These are phyloP conservation scores for Coemansia sp. DNA, from an alignment of 192 early-diverging fungal genomes.

Conservation along the genomic window DNA sequence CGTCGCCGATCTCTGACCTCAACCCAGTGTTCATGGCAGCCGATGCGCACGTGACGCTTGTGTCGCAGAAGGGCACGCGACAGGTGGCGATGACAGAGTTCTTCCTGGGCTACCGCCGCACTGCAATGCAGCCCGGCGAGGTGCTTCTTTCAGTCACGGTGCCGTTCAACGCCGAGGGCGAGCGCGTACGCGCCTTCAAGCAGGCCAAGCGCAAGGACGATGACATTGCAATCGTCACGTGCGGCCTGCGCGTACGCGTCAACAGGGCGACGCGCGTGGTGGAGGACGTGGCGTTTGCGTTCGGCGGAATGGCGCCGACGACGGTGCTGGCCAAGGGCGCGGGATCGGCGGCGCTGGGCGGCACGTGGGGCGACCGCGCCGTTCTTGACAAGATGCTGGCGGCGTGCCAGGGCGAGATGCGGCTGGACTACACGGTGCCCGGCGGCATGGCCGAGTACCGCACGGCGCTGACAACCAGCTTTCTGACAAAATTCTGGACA, in stretches of 20 bases:
- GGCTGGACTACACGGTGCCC: slow-evolving; percentile 55
- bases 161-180: slow-evolving; percentile 59
- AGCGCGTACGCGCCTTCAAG: slow-evolving; percentile 76
- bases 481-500: slow-evolving; percentile 70
- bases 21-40: slow-evolving; percentile 82
- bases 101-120: slow-evolving; percentile 82
- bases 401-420: slow-evolving; percentile 39
- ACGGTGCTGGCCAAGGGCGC: slow-evolving; percentile 60
- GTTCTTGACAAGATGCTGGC: slow-evolving; percentile 52
- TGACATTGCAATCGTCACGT: slow-evolving; percentile 86
- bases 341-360: slow-evolving; percentile 51
- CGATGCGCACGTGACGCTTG: slow-evolving; percentile 54
- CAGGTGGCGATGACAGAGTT: slow-evolving; percentile 67
- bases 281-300: slow-evolving; percentile 64
- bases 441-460: slow-evolving; percentile 75
- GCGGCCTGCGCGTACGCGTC: slow-evolving; percentile 63
- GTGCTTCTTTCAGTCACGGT: slow-evolving; percentile 67
- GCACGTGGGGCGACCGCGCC: slow-evolving; percentile 57
- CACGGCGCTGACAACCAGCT: slow-evolving; percentile 59
- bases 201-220: slow-evolving; percentile 87
- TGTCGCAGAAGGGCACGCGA: slow-evolving; percentile 38
- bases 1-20: slow-evolving; percentile 86
- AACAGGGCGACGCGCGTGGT: slow-evolving; percentile 49
- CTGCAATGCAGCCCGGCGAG: slow-evolving; percentile 63
- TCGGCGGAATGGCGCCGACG: slow-evolving; percentile 77